Conservation (phyloP, 1,139 yeast genomes). For the Wickerhamiella pararugosa region DNA sequence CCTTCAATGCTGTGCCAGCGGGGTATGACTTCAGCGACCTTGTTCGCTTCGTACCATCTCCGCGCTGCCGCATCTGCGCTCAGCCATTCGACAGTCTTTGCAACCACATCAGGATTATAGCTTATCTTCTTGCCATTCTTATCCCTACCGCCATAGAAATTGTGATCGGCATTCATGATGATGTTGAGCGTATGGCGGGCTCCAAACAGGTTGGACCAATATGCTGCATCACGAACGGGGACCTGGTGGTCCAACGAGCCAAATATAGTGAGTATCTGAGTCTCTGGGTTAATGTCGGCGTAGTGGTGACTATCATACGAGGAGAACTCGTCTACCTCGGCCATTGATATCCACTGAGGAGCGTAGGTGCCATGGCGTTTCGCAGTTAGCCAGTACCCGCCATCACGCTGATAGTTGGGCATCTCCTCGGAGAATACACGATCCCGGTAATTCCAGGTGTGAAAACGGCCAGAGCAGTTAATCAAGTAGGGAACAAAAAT, state of each 20-base stretch:
- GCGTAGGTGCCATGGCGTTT: constrained; percentile 38
- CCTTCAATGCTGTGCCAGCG: constrained; percentile 57
- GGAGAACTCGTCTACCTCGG: constrained; percentile 44
- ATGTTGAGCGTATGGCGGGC: constrained; percentile 45
- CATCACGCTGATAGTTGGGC: constrained; percentile 8
- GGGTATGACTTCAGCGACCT: constrained; percentile 28
- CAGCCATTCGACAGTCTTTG: constrained; percentile 39
- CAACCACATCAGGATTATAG: constrained; percentile 42
- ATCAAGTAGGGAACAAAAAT: constrained; percentile 4
- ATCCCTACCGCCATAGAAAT: constrained; percentile 50
- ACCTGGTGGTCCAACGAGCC: constrained; percentile 55
- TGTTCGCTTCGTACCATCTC: constrained; percentile 33
- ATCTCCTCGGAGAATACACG: constrained; percentile 1
- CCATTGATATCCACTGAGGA: constrained; percentile 30
- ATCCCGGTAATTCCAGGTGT: constrained; percentile 1
- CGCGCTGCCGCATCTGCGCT: constrained; percentile 34
- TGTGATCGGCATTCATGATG: constrained; percentile 64
- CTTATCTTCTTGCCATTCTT: constrained; percentile 32
- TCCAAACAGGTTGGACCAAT: constrained; percentile 41
- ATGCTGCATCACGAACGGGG: constrained; percentile 47
- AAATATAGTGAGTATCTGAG: constrained; percentile 51
- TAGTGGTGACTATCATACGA: constrained; percentile 34
- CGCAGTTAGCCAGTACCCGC: constrained; percentile 28
- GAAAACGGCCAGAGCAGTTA: constrained; percentile 7
- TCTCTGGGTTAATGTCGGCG: constrained; percentile 31